Base-by-base conservation (phyloP, 805 yeast genomes). In the Metschnikowia amazonensis region DNA sequence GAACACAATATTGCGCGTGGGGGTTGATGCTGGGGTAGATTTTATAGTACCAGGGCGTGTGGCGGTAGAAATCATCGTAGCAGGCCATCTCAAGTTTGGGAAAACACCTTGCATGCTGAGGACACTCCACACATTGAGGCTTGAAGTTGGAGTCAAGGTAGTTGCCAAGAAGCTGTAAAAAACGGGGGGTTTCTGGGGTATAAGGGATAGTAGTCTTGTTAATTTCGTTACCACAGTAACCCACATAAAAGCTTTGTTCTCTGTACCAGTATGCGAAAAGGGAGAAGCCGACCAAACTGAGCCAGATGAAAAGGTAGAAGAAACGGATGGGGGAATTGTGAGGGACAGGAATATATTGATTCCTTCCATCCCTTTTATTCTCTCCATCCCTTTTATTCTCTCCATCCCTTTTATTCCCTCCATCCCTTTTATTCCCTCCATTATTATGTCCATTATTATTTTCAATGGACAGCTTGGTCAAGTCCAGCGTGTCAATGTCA, bases 101-200 rank as follows among this genome's bases (percentile, higher is more conserved):
- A 51, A 74, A 80, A 65, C 98, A 92, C 31, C 78, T 70, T 0
- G 90, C 94, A 65, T 90, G 82, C 3, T 73, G 76, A 1, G 98
- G 97, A 60, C 98, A 92, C 21, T 77, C 77, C 3, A 77, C 66
- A 66, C 99, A 92, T 0, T 53, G 36, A 2, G 95, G 95, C 40
- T 75, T 74, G 41, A 75, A 60, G 33, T 64, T 57, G 0, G 59
- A 46, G 40, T 76, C 77, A 46, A 85, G 62, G 46, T 68, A 64
- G 0, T 63, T 55, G 33, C 84, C 86, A 8, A 74, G 30, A 8
- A 54, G 40, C 3, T 62, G 52, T 23, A 79, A 48, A 37, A 62
- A 56, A 0, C 63, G 57, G 25, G 66, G 64, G 4, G 60, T 54
- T 5, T 61, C 57, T 2, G 56, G 52, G 21, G 59, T 44, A 11